Base-by-base conservation (phyloP, 306 rosid species). In the Prunus mongolica region DNA sequence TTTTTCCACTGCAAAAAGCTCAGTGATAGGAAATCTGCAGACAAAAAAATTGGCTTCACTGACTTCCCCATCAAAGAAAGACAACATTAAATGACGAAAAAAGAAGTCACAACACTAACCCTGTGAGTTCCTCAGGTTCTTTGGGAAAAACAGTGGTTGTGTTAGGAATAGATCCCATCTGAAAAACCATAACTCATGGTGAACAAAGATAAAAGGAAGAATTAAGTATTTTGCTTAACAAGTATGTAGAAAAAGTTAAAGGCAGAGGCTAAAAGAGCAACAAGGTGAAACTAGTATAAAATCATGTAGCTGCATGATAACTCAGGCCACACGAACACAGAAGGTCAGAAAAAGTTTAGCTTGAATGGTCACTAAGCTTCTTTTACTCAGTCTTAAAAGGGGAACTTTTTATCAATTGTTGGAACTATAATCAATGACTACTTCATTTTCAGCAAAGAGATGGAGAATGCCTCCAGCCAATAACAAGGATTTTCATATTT, bases 11-110 rank as follows among this genome's bases (percentile, higher is more conserved):
- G 79, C 70, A 47, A 10, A 69, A 58, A 88, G 82, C 44, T 81
- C 79, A 47, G 79, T 77, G 4, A 84, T 71, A 46, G 86, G 86
- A 82, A 84, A 88, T 84, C 96, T 90, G 86, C 72, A 78, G 45
- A 77, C 65, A 56, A 25, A 52, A 47, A 8, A 55, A 22, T 34
- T 45, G 38, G 15, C 30, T 49, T 25, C 65, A 14, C 6, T 50
- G 7, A 25, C 34, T 18, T 63, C 46, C 72, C 56, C 28, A 20
- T 4, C 32, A 64, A 20, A 74, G 15, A 18, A 38, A 41, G 32
- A 54, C 45, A 56, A 20, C 5, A 38, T 1, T 7, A 77, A 63
- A 12, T 57, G 32, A 61, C 6, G 24, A n/a, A 71, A 32, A 69
- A 60, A 15, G 72, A 52, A 56, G 34, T 16, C 18, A 57, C 22